Conservation (phyloP, 441 rosid genomes). For the Breynia disticha region DNA sequence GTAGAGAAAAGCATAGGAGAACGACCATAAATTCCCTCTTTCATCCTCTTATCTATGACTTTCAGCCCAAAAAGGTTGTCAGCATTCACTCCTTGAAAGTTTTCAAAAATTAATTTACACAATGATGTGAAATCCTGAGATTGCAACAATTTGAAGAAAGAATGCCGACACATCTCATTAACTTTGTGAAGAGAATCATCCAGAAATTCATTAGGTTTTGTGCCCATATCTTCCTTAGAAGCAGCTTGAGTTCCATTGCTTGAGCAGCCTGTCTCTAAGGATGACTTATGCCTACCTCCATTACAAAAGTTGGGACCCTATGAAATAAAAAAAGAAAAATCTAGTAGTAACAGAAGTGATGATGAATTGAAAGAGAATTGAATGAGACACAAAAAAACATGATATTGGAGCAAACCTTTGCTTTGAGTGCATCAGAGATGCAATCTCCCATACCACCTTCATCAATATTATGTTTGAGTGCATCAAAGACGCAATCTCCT, state of each 20-base stretch:
- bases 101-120: slow-evolving; percentile 59
- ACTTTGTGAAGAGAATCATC: slow-evolving; percentile 27
- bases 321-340: slow-evolving; percentile 6
- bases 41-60: slow-evolving; percentile 60
- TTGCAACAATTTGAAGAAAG: slow-evolving; percentile 45
- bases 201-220: slow-evolving; percentile 28
- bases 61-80: slow-evolving; percentile 43
- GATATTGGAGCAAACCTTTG: slow-evolving; percentile 32
- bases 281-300: slow-evolving; percentile 22
- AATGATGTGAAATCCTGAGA: slow-evolving; percentile 68
- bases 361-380: neutral
- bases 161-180: slow-evolving; percentile 51
- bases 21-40: slow-evolving; percentile 59
- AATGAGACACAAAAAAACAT: neutral
- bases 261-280: slow-evolving; percentile 18
- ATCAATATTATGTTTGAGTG: too few species aligned
- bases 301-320: slow-evolving; percentile 40
- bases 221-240: slow-evolving; percentile 24
- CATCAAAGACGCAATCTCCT: slow-evolving; percentile 36
- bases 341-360: neutral
- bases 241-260: slow-evolving; percentile 28
- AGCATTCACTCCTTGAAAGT: slow-evolving; percentile 53
- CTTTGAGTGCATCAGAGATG: slow-evolving; percentile 35
- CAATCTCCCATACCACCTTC: slow-evolving; percentile 38
- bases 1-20: slow-evolving; percentile 48